Conservation (phyloP, 2,329 filamentous ascomycete genomes). For the Neurospora sp. region DNA sequence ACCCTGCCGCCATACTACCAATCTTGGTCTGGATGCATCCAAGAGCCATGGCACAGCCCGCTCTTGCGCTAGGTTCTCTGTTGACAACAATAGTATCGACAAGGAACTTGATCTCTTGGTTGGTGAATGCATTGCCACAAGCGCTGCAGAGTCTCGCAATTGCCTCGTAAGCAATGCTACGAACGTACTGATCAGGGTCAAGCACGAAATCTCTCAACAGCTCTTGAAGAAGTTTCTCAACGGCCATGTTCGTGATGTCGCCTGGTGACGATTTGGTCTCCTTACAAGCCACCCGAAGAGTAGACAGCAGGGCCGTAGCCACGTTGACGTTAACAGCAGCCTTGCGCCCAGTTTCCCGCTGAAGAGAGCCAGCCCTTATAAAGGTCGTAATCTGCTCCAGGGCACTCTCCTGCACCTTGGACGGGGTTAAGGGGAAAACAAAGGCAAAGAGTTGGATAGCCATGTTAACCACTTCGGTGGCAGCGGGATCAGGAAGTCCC, state of each 20-base stretch:
- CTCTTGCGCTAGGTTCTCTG: conserved; percentile 82
- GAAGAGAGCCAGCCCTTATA: conserved; percentile 67
- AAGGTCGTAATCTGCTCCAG: conserved; percentile 89
- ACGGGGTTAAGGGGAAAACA: conserved; percentile 76
- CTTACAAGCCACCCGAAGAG: conserved; percentile 74
- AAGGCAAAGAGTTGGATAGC: conserved; percentile 91
- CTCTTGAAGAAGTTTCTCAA: conserved; percentile 78
- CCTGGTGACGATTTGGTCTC: conserved; percentile 67
- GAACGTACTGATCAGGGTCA: conserved; percentile 76
- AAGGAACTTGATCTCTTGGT: conserved; percentile 73
- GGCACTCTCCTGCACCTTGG: conserved; percentile 92
- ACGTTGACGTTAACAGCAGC: conserved; percentile 89
- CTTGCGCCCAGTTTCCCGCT: conserved; percentile 78
- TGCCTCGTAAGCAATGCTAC: conserved; percentile 75
- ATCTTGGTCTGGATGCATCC: conserved; percentile 92
- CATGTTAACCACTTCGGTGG: conserved; percentile 89
- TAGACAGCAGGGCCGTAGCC: conserved; percentile 67
- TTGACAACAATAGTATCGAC: conserved; percentile 93
- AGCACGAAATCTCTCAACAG: conserved; percentile 63
- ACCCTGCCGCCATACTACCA: conserved; percentile 93
- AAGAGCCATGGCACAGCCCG: conserved; percentile 87
- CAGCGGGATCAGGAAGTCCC: conserved; percentile 63
- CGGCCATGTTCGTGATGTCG: conserved; percentile 61
- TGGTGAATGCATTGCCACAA: conserved; percentile 83
- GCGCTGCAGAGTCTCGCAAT: conserved; percentile 75